Evolutionary conservation across 441 rosid species (phyloP).

Genomic region (Geranium incanum): DNA sequence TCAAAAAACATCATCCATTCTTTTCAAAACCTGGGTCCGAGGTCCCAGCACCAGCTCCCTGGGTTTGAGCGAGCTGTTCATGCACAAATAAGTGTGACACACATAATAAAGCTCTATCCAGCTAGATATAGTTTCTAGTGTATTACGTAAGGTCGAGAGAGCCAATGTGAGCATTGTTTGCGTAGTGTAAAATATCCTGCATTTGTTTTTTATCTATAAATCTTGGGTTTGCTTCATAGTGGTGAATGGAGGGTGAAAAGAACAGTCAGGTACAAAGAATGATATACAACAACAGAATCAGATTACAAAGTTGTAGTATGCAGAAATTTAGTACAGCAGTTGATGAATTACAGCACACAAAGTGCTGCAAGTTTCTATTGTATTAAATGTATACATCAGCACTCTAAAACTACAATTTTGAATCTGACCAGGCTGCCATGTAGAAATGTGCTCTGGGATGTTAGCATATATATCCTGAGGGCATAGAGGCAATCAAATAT

Average conservation of each 20-base stretch:
- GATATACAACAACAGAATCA: not conserved
- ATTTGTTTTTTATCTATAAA: not conserved
- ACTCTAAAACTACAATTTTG: not conserved
- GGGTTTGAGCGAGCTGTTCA: not conserved
- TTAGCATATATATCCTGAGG: not conserved
- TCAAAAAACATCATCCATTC: not conserved
- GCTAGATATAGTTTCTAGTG: no score
- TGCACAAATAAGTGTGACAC: no score
- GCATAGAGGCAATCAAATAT: not conserved
- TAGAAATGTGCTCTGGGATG: not conserved
- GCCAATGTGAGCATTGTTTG: not conserved
- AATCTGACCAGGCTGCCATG: not conserved
- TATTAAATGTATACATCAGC: not conserved
- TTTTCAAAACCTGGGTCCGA: not conserved
- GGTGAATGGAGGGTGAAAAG: not conserved
- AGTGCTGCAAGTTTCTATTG: not conserved
- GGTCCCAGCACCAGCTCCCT: slow-evolving; percentile 1
- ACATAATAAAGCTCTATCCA: no score
- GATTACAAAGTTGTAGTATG: not conserved
- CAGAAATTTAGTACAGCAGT: not conserved
- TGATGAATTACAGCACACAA: not conserved
- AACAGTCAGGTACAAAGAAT: not conserved
- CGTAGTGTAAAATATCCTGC: not conserved
- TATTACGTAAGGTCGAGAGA: no score
- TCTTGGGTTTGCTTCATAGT: not conserved